Evolutionary conservation across 768 basidiomycete species (phyloP), one percentile per base, ranked within the genome.

Genomic region (Russula olivacea): DNA sequence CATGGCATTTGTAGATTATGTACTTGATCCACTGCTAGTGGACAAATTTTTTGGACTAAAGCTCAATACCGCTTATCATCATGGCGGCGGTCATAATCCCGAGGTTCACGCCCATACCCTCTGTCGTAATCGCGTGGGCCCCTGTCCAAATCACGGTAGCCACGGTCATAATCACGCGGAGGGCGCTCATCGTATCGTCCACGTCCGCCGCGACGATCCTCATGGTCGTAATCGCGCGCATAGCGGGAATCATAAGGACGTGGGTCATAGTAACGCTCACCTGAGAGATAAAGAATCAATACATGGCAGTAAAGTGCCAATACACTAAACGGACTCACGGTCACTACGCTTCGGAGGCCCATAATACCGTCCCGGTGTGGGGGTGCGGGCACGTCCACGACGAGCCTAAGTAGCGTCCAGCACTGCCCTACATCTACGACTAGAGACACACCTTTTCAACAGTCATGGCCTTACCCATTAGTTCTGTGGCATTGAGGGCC

Each of bases 331-430:
- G 45, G 23, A 30, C 61, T 74, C 69, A 87, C 87, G 73, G 65
- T 88, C 86, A 63, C 78, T 76, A 43, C 90, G 82, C 77, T 95
- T 93, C 49, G 93, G 91, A 52, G 93, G 92, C 0, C 93, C 95
- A 66, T 91, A 92, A 81, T 99, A 99, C 58, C 89, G 78, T 30
- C 96, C 96, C 3, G 96, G 96, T 7, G 96, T 99, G 3, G 96
- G 90, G 14, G 93, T 91, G 67, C 93, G 81, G 19, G 92, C 93
- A 65, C 93, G 87, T 60, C 89, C 93, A 68, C 92, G 88, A 55
- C 92, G 89, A 67, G 93, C 93, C 91, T 92, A 63, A 61, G 8
- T 10, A 25, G 34, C 1, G 14, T 30, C 59, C 28, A 56, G 55
- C 15, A 15, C 19, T 2, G 34, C 40, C 25, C 32, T 32, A 25